Evolutionary conservation across 257 asterid genomes (phyloP), one percentile per base, ranked within the genome.

Genomic region (Agastache rugosa): DNA sequence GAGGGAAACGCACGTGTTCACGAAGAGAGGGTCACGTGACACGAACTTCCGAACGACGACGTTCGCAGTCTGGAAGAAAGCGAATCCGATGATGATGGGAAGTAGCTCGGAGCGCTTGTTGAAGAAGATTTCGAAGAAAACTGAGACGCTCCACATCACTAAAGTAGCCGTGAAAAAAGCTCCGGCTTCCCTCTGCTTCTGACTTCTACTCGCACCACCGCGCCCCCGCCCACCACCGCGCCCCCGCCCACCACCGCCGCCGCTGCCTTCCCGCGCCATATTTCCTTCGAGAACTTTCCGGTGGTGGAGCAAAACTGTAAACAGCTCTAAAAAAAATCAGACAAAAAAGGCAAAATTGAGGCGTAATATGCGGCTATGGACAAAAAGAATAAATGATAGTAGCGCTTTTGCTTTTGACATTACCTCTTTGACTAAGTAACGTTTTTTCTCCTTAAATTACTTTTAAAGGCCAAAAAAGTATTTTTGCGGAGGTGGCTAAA

Each of bases 1-100:
- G 56, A 93, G 96, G 79, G 98, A 93, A 73, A 91, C 93, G 72
- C 91, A 88, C 37, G 97, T 91, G 83, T 93, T 93, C 73, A 93
- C 97, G 62, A 88, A 83, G 74, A 91, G 87, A 10, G 93, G 92
- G 48, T 90, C 96, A 44, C 86, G 94, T 47, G 89, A 88, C 15
- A 83, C 78, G 67, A 77, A 78, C 14, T 67, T 77, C 69, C 95
- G 91, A 69, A 94, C 73, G 81, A 78, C 81, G 90, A 84, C 79
- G 84, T 92, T 94, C 23, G 96, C 86, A 2, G 79, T 82, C 78
- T 87, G 98, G 90, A 78, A 94, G 80, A 90, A 90, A 12, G 74
- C 63, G 81, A 88, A 86, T n/a, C 97, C 93, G 8, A 76, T 48
- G 67, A 90, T 63, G 75, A 92, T 82, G 2, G 93, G 82, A 10